Evolutionary conservation across 2,329 filamentous ascomycete genomes (phyloP), one percentile per base, ranked within the genome.

Genomic region (Parafenestella ontariensis): DNA sequence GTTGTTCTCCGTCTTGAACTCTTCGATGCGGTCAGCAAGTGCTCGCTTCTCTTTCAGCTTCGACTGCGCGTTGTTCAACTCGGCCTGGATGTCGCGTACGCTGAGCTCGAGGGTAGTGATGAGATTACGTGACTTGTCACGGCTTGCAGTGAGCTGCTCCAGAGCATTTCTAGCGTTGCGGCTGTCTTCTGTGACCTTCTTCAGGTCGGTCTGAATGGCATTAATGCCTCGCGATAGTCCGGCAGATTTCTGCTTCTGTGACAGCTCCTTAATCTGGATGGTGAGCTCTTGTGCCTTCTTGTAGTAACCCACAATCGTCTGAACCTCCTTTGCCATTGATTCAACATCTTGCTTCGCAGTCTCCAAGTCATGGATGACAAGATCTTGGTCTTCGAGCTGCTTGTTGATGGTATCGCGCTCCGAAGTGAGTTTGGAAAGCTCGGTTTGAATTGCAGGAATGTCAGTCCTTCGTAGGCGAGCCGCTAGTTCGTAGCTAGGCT

Each of bases 11-110:
- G 85, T 85, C 67, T 87, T 91, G 62, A 91, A 83, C 51, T 89
- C 85, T 55, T 91, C 86, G 28, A 98, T 86, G 58, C 92, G 90
- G 36, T 80, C 79, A 57, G 86, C 81, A 20, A 96, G 80, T 39
- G 85, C 83, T 34, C 84, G 83, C 78, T 93, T 96, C 76, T 91
- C 92, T 72, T 96, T 92, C 23, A 98, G 81, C 66, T 93, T 87
- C 54, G 89, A 88, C 43, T 84, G 82, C 1, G 89, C 86, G 47
- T 84, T 85, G 64, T 83, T 88, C 46, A 97, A 82, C 61, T 89
- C 89, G 69, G 88, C 89, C 56, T 84, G 86, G 36, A 90, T 79
- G 74, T 96, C 90, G 66, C 90, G 89, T 54, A 87, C 83, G 69
- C 95, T 88, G 4, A 95, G 81, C 75, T 97, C 92, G 23, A 96